These are phyloP conservation scores for Zangia roseola DNA, from an alignment of 768 basidiomycete species.

Conservation along the genomic window DNA sequence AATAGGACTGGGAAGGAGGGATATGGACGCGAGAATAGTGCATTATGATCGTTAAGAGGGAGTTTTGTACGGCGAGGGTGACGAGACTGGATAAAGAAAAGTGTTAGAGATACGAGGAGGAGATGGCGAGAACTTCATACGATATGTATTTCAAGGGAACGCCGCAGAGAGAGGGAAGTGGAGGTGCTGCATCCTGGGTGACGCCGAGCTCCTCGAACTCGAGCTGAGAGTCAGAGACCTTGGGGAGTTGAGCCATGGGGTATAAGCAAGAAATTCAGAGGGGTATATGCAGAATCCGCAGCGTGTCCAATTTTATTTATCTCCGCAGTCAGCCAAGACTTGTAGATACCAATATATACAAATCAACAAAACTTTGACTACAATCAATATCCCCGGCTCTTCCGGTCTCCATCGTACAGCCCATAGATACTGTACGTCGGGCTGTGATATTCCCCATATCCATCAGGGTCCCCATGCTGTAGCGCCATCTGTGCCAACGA, in stretches of 20 bases:
- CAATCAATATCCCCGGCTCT: constrained; percentile 39
- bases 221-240: constrained; percentile 36
- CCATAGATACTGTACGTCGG: constrained; percentile 85
- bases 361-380: constrained; percentile 9
- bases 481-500: constrained; percentile 75
- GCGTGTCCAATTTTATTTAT: constrained; percentile 7
- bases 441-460: constrained; percentile 66
- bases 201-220: constrained; percentile 48
- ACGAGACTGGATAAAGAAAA: constrained; percentile 68
- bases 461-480: constrained; percentile 59
- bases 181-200: constrained; percentile 32
- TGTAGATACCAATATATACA: constrained; percentile 9
- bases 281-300: constrained; percentile 3
- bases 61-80: constrained; percentile 92
- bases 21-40: constrained; percentile 90
- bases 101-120: too few species aligned
- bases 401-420: constrained; percentile 63
- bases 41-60: constrained; percentile 88
- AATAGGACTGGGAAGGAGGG: constrained; percentile 75
- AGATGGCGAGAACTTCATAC: too few species aligned
- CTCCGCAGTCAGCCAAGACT: constrained; percentile 23
- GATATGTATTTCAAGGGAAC: constrained; percentile 79
- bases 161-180: constrained; percentile 60
- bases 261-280: constrained; percentile 21
- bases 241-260: constrained; percentile 30